These are phyloP conservation scores for Nepenthes gracilis DNA, from an alignment of 148 eudicot genomes.

Conservation along the genomic window DNA sequence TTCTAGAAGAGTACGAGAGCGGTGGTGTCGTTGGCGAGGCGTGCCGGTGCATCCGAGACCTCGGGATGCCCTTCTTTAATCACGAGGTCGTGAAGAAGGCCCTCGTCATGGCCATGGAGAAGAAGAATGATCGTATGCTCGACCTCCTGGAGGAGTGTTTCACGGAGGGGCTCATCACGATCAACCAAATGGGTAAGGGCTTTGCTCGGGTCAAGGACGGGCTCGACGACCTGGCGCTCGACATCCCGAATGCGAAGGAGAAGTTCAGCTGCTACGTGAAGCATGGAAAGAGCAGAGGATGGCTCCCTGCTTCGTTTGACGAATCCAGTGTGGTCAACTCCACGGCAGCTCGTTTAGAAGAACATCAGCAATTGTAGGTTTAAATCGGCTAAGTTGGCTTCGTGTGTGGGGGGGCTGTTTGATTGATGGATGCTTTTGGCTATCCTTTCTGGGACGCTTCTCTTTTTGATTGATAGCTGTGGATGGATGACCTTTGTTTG, in stretches of 20 bases:
- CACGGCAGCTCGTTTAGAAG: not conserved
- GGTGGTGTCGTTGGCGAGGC: slow-evolving; percentile 85
- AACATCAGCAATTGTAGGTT: not conserved
- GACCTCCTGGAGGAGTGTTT: slow-evolving; percentile 65
- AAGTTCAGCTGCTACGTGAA: slow-evolving; percentile 43
- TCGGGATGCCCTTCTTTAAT: slow-evolving; percentile 91
- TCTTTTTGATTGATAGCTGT: not conserved
- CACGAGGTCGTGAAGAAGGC: slow-evolving; percentile 98
- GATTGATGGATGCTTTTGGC: not conserved
- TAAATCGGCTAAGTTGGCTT: not conserved
- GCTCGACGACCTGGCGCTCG: slow-evolving; percentile 86
- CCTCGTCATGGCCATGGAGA: slow-evolving; percentile 91
- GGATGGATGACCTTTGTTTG: too few species aligned
- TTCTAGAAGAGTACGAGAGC: slow-evolving; percentile 77
- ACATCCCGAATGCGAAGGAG: slow-evolving; percentile 68
- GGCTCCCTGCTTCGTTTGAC: slow-evolving; percentile 44
- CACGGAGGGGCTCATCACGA: slow-evolving; percentile 70
- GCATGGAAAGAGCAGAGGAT: slow-evolving; percentile 42
- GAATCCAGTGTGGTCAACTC: not conserved
- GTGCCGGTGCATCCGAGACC: slow-evolving; percentile 82
- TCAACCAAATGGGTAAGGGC: slow-evolving; percentile 86
- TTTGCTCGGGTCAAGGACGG: slow-evolving; percentile 63
- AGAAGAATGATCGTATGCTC: slow-evolving; percentile 80
- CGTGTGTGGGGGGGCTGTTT: not conserved
- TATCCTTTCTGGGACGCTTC: not conserved